Evolutionary conservation across 805 yeast genomes (phyloP).

Genomic region (Yarrowia phangngaensis): DNA sequence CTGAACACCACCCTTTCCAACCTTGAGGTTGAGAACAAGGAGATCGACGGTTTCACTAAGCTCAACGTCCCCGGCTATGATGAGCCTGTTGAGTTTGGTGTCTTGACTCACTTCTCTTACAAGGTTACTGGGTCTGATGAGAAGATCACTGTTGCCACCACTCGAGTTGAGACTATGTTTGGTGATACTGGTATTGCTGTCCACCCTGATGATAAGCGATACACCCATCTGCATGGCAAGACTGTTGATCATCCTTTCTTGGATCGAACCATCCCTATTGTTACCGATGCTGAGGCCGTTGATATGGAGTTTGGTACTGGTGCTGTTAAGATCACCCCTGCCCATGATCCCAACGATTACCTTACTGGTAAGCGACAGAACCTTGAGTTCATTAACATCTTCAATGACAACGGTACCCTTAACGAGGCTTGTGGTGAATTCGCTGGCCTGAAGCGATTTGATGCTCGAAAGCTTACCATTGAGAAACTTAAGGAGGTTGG

Average conservation of each 20-base stretch:
- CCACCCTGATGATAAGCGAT: slow-evolving; percentile 91
- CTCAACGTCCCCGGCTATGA: slow-evolving; percentile 87
- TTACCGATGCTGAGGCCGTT: slow-evolving; percentile 88
- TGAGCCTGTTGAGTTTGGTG: slow-evolving; percentile 91
- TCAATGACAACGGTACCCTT: slow-evolving; percentile 86
- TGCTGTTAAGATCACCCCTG: slow-evolving; percentile 98
- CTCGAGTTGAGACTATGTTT: slow-evolving; percentile 97
- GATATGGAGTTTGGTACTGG: slow-evolving; percentile 99
- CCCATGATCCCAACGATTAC: slow-evolving; percentile 97
- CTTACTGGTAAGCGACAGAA: slow-evolving; percentile 90
- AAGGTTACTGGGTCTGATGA: slow-evolving; percentile 83
- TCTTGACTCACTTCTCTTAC: slow-evolving; percentile 91
- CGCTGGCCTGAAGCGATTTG: slow-evolving; percentile 87
- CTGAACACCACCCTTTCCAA: slow-evolving; percentile 93
- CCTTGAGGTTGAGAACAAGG: slow-evolving; percentile 93
- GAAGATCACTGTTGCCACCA: slow-evolving; percentile 87
- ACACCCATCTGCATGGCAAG: slow-evolving; percentile 92
- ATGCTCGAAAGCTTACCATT: slow-evolving; percentile 82
- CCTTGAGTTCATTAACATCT: slow-evolving; percentile 81
- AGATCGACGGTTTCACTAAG: slow-evolving; percentile 73
- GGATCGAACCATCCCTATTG: slow-evolving; percentile 78
- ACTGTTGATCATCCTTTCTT: slow-evolving; percentile 86
- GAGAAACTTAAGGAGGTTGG: slow-evolving; percentile 72
- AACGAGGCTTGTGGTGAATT: slow-evolving; percentile 94
- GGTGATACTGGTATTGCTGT: slow-evolving; percentile 99